A percentile compares a stretch with the other conserved stretches of the same genome.
Conservation (phyloP, 75 land plant genomes). For the Ceratopteris richardii region DNA sequence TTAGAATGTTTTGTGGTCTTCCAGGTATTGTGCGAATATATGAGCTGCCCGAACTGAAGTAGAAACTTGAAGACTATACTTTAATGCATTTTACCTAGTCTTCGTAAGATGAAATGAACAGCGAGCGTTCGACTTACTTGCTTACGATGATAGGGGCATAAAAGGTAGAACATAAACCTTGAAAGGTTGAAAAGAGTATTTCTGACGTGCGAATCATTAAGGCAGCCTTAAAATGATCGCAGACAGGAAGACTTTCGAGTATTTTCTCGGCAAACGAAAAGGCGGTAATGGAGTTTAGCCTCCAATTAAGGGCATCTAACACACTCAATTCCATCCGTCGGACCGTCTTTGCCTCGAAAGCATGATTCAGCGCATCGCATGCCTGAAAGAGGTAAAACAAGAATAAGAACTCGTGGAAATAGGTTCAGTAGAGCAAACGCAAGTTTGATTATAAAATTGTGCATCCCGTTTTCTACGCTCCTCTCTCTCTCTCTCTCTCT, state of each 20-base stretch:
- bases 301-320: slow-evolving; percentile 40
- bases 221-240: background rate
- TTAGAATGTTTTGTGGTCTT: too few relatives aligned
- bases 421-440: too few relatives aligned
- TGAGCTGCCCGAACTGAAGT: background rate
- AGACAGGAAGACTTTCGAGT: background rate
- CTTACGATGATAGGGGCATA: too few relatives aligned
- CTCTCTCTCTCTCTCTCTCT: too few relatives aligned
- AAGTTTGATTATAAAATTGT: too few relatives aligned
- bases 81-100: background rate
- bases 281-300: slow-evolving; percentile 48
- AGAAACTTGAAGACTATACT: background rate
- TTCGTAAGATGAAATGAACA: background rate
- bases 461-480: too few relatives aligned
- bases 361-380: background rate
- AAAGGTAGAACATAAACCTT: too few relatives aligned
- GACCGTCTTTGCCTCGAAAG: slow-evolving; percentile 34
- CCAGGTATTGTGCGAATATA: background rate
- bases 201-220: slow-evolving; percentile 2
- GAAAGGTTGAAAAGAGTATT: background rate
- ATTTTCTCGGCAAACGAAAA: slow-evolving; percentile 25
- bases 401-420: too few relatives aligned
- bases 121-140: background rate
- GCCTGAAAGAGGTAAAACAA: too few relatives aligned
- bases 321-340: slow-evolving; percentile 37